Evolutionary conservation across 352 stramenopile species (phyloP), one percentile per base, ranked within the genome.

Genomic region (Globisporangium uncinulatum): DNA sequence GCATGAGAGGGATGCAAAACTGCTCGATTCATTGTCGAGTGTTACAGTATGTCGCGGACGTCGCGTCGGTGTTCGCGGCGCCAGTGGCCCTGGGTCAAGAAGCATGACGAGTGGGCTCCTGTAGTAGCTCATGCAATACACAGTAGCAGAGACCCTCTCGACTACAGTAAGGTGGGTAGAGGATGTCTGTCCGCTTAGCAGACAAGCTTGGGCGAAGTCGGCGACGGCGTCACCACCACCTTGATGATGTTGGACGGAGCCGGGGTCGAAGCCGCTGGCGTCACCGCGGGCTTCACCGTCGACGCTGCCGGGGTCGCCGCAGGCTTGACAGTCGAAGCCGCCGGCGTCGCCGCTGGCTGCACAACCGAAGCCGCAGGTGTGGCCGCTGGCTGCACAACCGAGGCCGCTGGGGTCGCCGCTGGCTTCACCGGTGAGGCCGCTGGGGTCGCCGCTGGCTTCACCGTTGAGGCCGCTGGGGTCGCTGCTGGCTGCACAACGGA

Each of bases 201-300:
- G 43, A 64, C 21, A 36, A 64, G 58, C 58, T 64, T 64, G 17
- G 51, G 20, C 36, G 58, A 59, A 0, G 58, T 64, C 34, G 58
- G 58, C 44, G 58, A 51, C 19, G 43, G 43, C 9, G 43, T 48
- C 43, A 48, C 43, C 43, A 48, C 43, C 43, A 48, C 43, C 43
- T 48, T 48, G 43, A 48, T 48, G 43, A 48, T 48, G 43, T 48
- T 48, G n/a, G 43, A 29, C 31, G 49, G 36, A 0, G 49, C 49
- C 41, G 49, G 50, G 1, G 59, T 55, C 17, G 43, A 51, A 2
- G 59, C 52, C 0, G 60, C 60, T 4, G 60, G 54, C 2, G 44
- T 66, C 4, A 29, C 53, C 6, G 54, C 60, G 7, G 54, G 54
- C 17, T 39, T 58, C 3, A 54, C 37, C 7, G 45, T 43, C 14